A percentile compares a stretch with the other conserved stretches of the same genome.
phyloP scores from a whole-genome alignment of 2,329 filamentous ascomycete species.

The Pseudogymnoascus sp. region DNA sequence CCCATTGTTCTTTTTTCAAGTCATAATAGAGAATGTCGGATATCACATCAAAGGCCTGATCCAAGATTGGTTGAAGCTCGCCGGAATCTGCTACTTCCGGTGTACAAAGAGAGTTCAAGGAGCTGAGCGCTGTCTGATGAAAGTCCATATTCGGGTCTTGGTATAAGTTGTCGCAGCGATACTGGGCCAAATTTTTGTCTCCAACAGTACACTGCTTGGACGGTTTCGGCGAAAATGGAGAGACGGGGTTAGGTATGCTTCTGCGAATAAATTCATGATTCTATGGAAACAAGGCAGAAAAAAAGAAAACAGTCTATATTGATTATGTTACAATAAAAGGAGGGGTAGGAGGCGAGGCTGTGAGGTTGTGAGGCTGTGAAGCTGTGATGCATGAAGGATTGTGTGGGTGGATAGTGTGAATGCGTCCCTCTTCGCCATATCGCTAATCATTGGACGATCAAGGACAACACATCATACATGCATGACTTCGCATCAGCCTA shows the following conservation, averaged over 20 bases:
- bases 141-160: background rate
- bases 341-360: background rate
- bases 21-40: background rate
- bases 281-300: background rate
- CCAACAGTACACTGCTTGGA: background rate
- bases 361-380: background rate
- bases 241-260: background rate
- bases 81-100: background rate
- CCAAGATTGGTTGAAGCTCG: background rate
- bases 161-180: background rate
- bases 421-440: background rate
- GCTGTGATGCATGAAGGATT: background rate
- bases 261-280: background rate
- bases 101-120: background rate
- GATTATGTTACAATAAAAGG: background rate
- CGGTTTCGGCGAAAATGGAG: background rate
- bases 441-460: background rate
- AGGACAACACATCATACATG: background rate
- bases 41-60: background rate
- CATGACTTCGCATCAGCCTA: background rate
- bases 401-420: background rate
- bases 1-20: background rate
- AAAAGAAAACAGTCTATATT: background rate
- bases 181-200: background rate
- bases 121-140: background rate